These are phyloP conservation scores for Heterobasidion irregulare DNA, from an alignment of 1,284 basidiomycete species.

Conservation along the genomic window DNA sequence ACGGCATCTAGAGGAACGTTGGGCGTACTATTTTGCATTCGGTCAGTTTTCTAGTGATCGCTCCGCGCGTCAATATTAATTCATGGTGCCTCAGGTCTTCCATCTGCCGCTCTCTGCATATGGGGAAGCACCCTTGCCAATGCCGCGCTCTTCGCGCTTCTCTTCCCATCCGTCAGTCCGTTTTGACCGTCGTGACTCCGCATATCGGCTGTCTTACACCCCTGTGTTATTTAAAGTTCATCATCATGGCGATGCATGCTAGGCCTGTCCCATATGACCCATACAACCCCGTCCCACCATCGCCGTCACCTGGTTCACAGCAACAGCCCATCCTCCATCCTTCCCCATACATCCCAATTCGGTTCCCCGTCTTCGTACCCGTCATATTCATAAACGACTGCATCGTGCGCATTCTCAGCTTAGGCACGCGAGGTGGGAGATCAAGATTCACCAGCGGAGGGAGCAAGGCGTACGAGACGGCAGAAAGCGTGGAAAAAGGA, in stretches of 20 bases:
- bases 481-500: slow-evolving; percentile 47
- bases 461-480: not conserved
- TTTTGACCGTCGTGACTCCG: slow-evolving; percentile 2
- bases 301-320: slow-evolving; percentile 14
- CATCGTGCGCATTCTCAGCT: slow-evolving; percentile 54
- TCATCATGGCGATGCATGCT: slow-evolving; percentile 72
- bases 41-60: slow-evolving; percentile 30
- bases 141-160: slow-evolving; percentile 67
- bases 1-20: slow-evolving; percentile 73
- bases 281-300: slow-evolving; percentile 45
- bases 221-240: slow-evolving; percentile 39
- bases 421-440: slow-evolving; percentile 33
- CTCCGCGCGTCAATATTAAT: too few species aligned
- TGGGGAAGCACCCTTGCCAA: slow-evolving; percentile 68
- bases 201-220: not conserved
- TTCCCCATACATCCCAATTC: slow-evolving; percentile 69
- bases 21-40: slow-evolving; percentile 80
- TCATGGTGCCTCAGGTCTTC: slow-evolving; percentile 35
- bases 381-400: slow-evolving; percentile 72
- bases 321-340: slow-evolving; percentile 41
- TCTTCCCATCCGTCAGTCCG: slow-evolving; percentile 61
- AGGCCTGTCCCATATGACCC: slow-evolving; percentile 60
- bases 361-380: slow-evolving; percentile 62
- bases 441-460: slow-evolving; percentile 29
- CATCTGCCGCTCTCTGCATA: slow-evolving; percentile 59